These are phyloP conservation scores for Boehmeria nivea DNA, from an alignment of 306 rosid genomes.

Conservation along the genomic window DNA sequence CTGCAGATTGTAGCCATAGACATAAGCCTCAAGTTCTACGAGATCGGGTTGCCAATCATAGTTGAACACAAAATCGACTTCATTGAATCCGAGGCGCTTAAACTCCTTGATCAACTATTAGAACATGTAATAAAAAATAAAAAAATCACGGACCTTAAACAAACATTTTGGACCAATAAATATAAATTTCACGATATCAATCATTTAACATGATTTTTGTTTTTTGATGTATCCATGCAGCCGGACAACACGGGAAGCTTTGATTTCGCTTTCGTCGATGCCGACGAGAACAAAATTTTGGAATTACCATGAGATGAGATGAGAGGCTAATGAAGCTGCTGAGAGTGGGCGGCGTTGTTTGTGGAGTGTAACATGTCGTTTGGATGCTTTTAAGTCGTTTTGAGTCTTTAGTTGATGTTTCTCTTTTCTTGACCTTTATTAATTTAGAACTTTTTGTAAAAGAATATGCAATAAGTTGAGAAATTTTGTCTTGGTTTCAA, in stretches of 20 bases:
- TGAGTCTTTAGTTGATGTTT: too few species aligned
- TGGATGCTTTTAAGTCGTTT: too few species aligned
- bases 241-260: constrained; percentile 36
- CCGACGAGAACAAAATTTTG: constrained; percentile 46
- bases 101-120: constrained; percentile 41
- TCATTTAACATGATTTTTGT: not conserved
- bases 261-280: constrained; percentile 53
- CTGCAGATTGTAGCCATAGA: constrained; percentile 54
- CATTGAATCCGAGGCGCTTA: constrained; percentile 46
- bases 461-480: too few species aligned
- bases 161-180: not conserved
- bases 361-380: too few species aligned
- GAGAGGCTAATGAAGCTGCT: constrained; percentile 39
- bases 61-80: constrained; percentile 57
- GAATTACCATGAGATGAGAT: constrained; percentile 55
- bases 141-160: too few species aligned
- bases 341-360: constrained; percentile 42
- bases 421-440: too few species aligned
- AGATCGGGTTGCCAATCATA: constrained; percentile 49
- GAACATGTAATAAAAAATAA: constrained; percentile 43
- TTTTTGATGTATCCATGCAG: constrained; percentile 22
- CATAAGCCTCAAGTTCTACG: constrained; percentile 34
- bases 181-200: not conserved
- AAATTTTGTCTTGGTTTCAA: too few species aligned
- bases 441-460: too few species aligned